Conservation (phyloP, 2,329 filamentous ascomycete genomes). For the Aureobasidium leucospermi region DNA sequence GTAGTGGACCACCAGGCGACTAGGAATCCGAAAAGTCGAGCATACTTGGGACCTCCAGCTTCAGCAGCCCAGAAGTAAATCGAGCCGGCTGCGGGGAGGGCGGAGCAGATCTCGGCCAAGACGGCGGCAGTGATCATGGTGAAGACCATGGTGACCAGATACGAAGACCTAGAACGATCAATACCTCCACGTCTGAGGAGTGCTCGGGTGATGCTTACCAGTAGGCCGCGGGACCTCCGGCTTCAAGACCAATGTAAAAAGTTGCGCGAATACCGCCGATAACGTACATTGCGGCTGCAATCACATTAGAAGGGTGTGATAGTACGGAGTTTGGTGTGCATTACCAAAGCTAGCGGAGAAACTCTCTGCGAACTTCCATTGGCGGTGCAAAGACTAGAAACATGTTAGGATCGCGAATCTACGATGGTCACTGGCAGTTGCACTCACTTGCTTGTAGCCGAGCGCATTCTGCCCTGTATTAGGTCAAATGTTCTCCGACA, state of each 20-base stretch:
- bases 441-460: constrained; percentile 48
- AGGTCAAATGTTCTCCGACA: constrained; percentile 14
- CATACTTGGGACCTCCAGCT: constrained; percentile 47
- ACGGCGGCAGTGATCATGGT: constrained; percentile 55
- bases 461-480: constrained; percentile 36
- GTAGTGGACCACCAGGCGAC: constrained; percentile 60
- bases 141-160: constrained; percentile 52
- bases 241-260: constrained; percentile 55
- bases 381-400: constrained; percentile 47
- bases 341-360: constrained; percentile 53
- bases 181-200: not conserved
- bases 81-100: constrained; percentile 51
- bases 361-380: constrained; percentile 51
- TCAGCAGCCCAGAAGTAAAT: constrained; percentile 59
- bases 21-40: constrained; percentile 52
- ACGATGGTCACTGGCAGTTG: not conserved
- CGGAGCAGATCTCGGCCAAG: constrained; percentile 54
- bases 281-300: constrained; percentile 52
- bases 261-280: constrained; percentile 53
- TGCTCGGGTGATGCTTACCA: constrained; percentile 33
- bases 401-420: constrained; percentile 16
- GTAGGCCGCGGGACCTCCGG: constrained; percentile 54
- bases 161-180: constrained; percentile 45
- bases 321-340: constrained; percentile 9
- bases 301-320: constrained; percentile 13